Evolutionary conservation across 2,329 filamentous ascomycete genomes (phyloP), one percentile per base, ranked within the genome.

Genomic region (Alternaria panax): DNA sequence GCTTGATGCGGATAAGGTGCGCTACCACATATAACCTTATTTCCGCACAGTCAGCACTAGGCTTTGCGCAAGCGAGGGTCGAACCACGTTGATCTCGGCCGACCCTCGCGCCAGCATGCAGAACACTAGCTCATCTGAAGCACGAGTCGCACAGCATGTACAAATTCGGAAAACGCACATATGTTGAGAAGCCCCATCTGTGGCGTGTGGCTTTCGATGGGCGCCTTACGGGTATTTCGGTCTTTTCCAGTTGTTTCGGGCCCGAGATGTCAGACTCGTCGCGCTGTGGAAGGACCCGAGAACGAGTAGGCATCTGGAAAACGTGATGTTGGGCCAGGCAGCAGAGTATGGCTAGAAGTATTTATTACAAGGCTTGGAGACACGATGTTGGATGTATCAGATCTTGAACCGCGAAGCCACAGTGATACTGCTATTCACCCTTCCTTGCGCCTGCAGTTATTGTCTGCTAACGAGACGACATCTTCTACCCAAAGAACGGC

Each of bases 1-100:
- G 45, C 45, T 48, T 48, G 20, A 48, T 14, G 30, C 45, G 36
- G 7, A 48, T 48, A 48, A 48, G 45, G 45, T 20, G 45, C 20
- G 30, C 32, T 48, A 11, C 28, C 14, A 47, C 28, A 24, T 32
- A 16, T 28, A 45, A 45, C 42, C 42, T 45, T 45, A 45, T 45
- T 45, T 30, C 5, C 25, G 20, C 25, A 28, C 11, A 14, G 42
- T 46, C 28, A 48, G 18, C 45, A 36, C 45, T 48, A 48, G 30
- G 30, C 30, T 34, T 30, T 20, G 28, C 30, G 20, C 45, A 34
- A 32, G 20, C 45, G 45, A 48, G 27, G 3, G 30, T 34, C 14
- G 30, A 48, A 28, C 20, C 20, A 34, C 45, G 45, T 36, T 48
- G 45, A 34, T 48, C 45, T 48, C 45, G 30, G 2, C 16, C 28